Conservation (phyloP, 345 rosid genomes). For the Conringia planisiliqua region DNA sequence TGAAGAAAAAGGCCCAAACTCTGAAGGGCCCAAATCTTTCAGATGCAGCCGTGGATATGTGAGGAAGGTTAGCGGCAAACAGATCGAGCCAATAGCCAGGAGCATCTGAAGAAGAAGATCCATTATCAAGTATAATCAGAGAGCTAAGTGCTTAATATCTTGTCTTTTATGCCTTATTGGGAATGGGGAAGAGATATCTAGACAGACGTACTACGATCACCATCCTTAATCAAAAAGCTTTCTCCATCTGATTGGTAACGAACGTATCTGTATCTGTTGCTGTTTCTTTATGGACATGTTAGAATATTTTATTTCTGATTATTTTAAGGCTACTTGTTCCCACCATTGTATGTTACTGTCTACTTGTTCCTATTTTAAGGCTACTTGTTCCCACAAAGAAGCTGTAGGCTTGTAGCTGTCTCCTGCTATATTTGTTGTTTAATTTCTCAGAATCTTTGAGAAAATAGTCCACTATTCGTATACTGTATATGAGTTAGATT, state of each 20-base stretch:
- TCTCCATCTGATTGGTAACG: background rate
- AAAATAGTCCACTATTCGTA: background rate
- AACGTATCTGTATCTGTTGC: background rate
- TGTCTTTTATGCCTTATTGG: background rate
- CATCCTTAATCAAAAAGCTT: background rate
- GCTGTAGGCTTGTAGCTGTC: conserved; percentile 1
- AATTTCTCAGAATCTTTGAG: background rate
- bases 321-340: background rate
- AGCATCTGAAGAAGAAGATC: background rate
- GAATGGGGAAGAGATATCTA: too few species aligned
- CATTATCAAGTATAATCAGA: background rate
- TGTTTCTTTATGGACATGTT: background rate
- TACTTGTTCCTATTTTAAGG: too few species aligned
- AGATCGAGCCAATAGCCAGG: background rate
- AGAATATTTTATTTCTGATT: background rate
- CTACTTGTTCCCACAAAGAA: too few species aligned
- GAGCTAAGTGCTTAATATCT: background rate
- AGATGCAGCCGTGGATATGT: background rate
- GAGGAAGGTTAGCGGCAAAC: background rate
- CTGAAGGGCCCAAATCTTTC: too few species aligned
- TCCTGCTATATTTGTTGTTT: background rate
- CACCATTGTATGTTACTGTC: background rate
- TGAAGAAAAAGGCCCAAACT: too few species aligned
- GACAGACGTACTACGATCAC: too few species aligned
- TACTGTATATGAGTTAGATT: background rate